These are phyloP conservation scores for Aquilaria malaccensis DNA, from an alignment of 345 rosid species.

Conservation along the genomic window DNA sequence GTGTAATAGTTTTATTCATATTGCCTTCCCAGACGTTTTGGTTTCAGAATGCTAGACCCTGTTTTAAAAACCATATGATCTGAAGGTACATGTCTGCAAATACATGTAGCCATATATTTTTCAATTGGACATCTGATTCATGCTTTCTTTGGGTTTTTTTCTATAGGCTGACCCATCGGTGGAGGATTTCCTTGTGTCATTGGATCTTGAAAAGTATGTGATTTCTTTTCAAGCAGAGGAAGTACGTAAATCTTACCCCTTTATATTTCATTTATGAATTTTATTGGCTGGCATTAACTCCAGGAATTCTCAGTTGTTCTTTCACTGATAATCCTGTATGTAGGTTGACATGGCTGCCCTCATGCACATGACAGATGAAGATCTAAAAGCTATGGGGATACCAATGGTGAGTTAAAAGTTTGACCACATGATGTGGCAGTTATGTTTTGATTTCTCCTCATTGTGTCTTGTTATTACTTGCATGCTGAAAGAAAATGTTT, in stretches of 20 bases:
- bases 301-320: slow-evolving; percentile 2
- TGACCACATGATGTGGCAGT: slow-evolving; percentile 1
- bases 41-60: no score
- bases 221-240: slow-evolving; percentile 96
- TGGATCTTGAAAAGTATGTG: slow-evolving; percentile 85
- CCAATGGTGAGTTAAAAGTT: slow-evolving; percentile 64
- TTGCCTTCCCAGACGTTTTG: no score
- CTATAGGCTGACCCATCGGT: slow-evolving; percentile 69
- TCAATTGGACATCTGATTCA: neutral
- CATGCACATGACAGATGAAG: slow-evolving; percentile 91
- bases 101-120: no score
- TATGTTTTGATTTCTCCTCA: neutral
- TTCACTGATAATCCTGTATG: slow-evolving; percentile 12
- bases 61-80: no score
- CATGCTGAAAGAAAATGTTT: no score
- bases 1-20: no score
- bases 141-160: slow-evolving; percentile 7
- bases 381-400: slow-evolving; percentile 88
- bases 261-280: neutral
- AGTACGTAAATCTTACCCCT: slow-evolving; percentile 32
- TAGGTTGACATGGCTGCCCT: slow-evolving; percentile 99
- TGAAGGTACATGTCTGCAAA: no score
- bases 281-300: slow-evolving; percentile 1
- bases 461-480: neutral
- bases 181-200: slow-evolving; percentile 71